Evolutionary conservation across 495 filamentous ascomycete species (phyloP).

Genomic region (Margaritispora aquatica): DNA sequence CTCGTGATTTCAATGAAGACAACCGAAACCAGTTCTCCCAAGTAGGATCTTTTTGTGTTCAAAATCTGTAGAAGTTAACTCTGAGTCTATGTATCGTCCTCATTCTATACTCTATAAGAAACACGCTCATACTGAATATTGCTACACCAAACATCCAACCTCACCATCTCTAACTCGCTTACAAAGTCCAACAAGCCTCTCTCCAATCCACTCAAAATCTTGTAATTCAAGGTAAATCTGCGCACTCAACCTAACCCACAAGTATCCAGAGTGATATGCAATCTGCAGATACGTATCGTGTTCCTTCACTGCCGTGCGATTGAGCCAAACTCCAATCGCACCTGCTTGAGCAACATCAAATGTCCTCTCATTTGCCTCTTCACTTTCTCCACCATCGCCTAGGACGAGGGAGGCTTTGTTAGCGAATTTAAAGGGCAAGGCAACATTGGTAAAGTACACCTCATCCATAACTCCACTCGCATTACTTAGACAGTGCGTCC

Average conservation of each 20-base stretch:
- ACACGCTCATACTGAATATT: not conserved
- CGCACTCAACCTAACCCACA: constrained; percentile 70
- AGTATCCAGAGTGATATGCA: constrained; percentile 46
- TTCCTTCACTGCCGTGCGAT: constrained; percentile 45
- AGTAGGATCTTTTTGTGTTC: too few relatives aligned
- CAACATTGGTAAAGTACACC: constrained; percentile 14
- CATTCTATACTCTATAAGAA: not conserved
- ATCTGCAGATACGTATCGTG: constrained; percentile 66
- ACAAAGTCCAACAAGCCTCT: constrained; percentile 53
- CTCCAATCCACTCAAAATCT: constrained; percentile 70
- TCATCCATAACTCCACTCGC: constrained; percentile 21
- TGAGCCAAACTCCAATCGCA: constrained; percentile 37
- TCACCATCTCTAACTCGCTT: constrained; percentile 42
- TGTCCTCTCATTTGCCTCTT: not conserved
- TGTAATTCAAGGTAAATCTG: constrained; percentile 72
- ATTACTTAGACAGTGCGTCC: constrained; percentile 65
- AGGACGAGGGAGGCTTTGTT: not conserved
- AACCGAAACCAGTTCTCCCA: too few relatives aligned
- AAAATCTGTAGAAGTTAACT: too few relatives aligned
- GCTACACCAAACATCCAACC: not conserved
- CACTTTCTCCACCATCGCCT: too few relatives aligned
- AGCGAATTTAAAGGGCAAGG: constrained; percentile 10
- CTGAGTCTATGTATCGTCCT: not conserved
- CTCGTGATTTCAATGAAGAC: too few relatives aligned
- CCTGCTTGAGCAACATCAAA: not conserved